Evolutionary conservation across 345 rosid species (phyloP).

Genomic region (Rhodamnia rubescens): DNA sequence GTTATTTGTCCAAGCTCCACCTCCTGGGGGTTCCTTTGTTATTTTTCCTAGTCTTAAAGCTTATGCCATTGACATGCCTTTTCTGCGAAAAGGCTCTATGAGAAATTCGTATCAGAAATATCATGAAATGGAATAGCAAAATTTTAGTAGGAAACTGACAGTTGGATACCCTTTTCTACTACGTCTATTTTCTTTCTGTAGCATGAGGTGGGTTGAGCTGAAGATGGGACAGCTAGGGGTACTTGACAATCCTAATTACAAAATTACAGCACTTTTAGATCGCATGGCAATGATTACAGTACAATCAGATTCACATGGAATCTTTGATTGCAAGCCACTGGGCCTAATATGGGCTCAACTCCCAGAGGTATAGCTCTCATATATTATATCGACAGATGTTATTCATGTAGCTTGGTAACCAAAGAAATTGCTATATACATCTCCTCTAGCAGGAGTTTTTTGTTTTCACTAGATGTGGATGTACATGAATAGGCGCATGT

Average conservation of each 20-base stretch:
- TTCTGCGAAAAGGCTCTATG: not conserved
- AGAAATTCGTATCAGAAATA: not conserved
- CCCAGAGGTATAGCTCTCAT: slow-evolving; percentile 47
- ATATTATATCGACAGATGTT: not conserved
- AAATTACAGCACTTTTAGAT: slow-evolving; percentile 89
- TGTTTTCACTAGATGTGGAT: not conserved
- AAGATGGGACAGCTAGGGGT: slow-evolving; percentile 99
- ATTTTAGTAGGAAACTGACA: not conserved
- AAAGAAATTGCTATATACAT: not conserved
- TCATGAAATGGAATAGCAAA: not conserved
- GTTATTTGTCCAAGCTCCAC: not conserved
- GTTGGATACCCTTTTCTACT: not conserved
- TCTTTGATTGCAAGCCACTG: slow-evolving; percentile 91
- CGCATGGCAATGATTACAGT: slow-evolving; percentile 93
- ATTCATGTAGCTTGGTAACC: not conserved
- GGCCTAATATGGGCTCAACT: slow-evolving; percentile 86
- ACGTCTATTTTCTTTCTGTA: slow-evolving; percentile 2
- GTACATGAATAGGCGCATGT: not conserved
- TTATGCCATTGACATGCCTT: not conserved
- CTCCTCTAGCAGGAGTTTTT: not conserved
- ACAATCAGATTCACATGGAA: slow-evolving; percentile 74
- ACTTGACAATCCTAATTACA: slow-evolving; percentile 71
- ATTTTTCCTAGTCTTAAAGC: not conserved
- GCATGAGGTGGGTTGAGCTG: slow-evolving; percentile 98
- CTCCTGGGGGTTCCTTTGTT: not conserved